Evolutionary conservation across 2,329 filamentous ascomycete genomes (phyloP), one percentile per base, ranked within the genome.

Genomic region (Microthyrium microscopicum): DNA sequence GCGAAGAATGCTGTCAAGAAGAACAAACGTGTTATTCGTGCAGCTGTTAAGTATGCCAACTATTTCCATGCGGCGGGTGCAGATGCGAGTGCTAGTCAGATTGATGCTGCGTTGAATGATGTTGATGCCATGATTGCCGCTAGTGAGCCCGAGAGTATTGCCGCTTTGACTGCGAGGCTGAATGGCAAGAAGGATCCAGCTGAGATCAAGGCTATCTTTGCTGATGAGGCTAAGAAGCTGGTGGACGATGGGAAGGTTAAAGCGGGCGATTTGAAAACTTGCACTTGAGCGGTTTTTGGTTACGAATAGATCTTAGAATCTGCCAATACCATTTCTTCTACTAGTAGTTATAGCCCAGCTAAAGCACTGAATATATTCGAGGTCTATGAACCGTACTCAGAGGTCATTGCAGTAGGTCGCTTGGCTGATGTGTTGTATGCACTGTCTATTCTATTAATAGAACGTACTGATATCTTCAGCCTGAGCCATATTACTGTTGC

Each of bases 1-100:
- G 89, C 89, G 38, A 98, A 98, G 75, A 94, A 84, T 52, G 89
- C 89, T 11, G 79, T 89, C 49, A 98, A 98, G 79, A 98, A 98
- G 80, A 98, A 98, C 73, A 94, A 94, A 73, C 83, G 89, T 66
- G 79, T 95, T 30, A 75, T 98, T 47, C 84, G 91, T 58, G 76
- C 73, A 41, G 84, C 81, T 43, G 80, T 87, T 60, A 98, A 98
- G 70, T 89, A 98, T 45, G 85, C 81, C 49, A 94, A 94, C 68
- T 98, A 98, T 73, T 94, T 98, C 56, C n/a, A n/a, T n/a, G 68
- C 66, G 37, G 63, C 63, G 15, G 62, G 53, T 22, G 61, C 68
- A 28, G 78, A 75, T 35, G 78, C 85, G 39, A 69, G 78, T n/a
- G 66, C 81, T 11, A 62, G 71, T 8, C 72, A 82, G 52, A 82